These are phyloP conservation scores for Aspergillus neotritici DNA, from an alignment of 2,329 filamentous ascomycete species.

Conservation along the genomic window DNA sequence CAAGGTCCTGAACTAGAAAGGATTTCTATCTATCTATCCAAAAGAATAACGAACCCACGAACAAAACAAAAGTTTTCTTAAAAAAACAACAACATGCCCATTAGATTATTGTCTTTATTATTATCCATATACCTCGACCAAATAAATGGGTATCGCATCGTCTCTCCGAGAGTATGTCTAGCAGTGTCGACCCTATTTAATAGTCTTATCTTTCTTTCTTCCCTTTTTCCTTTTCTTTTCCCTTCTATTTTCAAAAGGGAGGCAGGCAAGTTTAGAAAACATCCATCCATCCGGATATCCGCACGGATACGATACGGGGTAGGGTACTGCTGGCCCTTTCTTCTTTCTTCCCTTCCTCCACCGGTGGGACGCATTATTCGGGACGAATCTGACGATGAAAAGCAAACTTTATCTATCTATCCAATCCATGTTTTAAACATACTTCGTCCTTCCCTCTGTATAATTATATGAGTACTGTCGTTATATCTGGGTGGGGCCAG, in stretches of 20 bases:
- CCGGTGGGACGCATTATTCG: slow-evolving; percentile 5
- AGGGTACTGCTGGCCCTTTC: slow-evolving; percentile 3
- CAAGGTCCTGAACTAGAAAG: slow-evolving; percentile 53
- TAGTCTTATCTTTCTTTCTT: too few relatives aligned
- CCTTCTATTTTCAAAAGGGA: not conserved
- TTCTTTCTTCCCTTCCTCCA: slow-evolving; percentile 3
- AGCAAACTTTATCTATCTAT: too few relatives aligned
- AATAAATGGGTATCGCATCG: too few relatives aligned
- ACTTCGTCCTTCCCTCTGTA: not conserved
- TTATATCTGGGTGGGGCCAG: too few relatives aligned
- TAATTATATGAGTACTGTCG: not conserved
- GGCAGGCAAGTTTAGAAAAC: not conserved
- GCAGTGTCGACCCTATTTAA: too few relatives aligned
- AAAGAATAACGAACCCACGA: not conserved
- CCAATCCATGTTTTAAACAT: slow-evolving; percentile 1
- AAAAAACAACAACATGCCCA: too few relatives aligned
- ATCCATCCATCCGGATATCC: too few relatives aligned
- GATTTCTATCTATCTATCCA: too few relatives aligned
- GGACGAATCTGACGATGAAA: slow-evolving; percentile 18
- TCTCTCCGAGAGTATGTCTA: too few relatives aligned
- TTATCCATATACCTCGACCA: slow-evolving; percentile 15
- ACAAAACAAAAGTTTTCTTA: too few relatives aligned
- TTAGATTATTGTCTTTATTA: slow-evolving; percentile 14
- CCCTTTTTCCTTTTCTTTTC: slow-evolving; percentile 4
- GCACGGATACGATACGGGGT: too few relatives aligned